phyloP scores from a whole-genome alignment of 1,284 basidiomycete genomes.

The Leccinum griseonigrum region DNA sequence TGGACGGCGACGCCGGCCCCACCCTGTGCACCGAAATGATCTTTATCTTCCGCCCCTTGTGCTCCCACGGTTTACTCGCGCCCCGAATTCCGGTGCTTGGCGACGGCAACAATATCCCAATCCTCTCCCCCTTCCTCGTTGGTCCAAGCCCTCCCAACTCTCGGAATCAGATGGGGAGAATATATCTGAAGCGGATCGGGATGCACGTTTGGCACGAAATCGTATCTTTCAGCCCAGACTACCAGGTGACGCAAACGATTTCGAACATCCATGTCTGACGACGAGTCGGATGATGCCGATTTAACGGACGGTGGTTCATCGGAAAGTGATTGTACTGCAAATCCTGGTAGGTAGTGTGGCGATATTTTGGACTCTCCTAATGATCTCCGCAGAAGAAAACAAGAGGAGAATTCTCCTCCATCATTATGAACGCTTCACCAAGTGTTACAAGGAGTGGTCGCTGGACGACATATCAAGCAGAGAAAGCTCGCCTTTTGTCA shows the following conservation, averaged over 20 bases:
- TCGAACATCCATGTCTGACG: slow-evolving; percentile 57
- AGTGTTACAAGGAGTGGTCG: slow-evolving; percentile 31
- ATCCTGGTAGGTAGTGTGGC: slow-evolving; percentile 23
- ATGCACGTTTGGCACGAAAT: slow-evolving; percentile 63
- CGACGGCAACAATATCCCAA: slow-evolving; percentile 8
- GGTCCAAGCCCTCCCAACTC: slow-evolving; percentile 34
- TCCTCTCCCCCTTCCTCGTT: slow-evolving; percentile 10
- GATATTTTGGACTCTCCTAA: slow-evolving; percentile 9
- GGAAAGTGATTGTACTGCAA: slow-evolving; percentile 55
- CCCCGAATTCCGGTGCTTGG: slow-evolving; percentile 1
- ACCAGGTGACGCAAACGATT: slow-evolving; percentile 35
- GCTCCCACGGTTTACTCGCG: slow-evolving; percentile 35
- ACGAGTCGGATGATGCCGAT: slow-evolving; percentile 76
- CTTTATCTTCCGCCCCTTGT: slow-evolving; percentile 57
- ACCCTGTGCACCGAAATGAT: slow-evolving; percentile 42
- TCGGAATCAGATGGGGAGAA: slow-evolving; percentile 68
- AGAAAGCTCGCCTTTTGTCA: slow-evolving; percentile 39
- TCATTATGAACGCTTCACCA: slow-evolving; percentile 29
- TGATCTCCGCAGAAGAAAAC: slow-evolving; percentile 16
- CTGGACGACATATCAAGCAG: slow-evolving; percentile 34
- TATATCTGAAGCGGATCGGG: slow-evolving; percentile 60
- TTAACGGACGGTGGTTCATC: slow-evolving; percentile 52
- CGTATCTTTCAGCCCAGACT: slow-evolving; percentile 43
- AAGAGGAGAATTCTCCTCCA: slow-evolving; percentile 14
- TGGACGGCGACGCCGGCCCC: slow-evolving; percentile 15